These are phyloP conservation scores for Tetrahymena elliotti DNA, from an alignment of 73 alveolate species.

Conservation along the genomic window DNA sequence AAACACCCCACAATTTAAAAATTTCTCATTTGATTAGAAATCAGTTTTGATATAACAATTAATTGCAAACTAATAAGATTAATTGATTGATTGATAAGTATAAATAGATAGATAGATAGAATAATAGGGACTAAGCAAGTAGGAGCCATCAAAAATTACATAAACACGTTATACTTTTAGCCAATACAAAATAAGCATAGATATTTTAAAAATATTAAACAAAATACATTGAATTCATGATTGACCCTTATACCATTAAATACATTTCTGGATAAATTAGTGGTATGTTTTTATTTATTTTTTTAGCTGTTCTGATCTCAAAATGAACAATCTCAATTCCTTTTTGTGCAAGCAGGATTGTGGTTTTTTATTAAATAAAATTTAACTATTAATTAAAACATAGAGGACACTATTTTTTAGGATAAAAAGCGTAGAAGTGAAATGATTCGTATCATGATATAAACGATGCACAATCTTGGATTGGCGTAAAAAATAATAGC, in stretches of 20 bases:
- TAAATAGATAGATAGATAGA: too few species aligned
- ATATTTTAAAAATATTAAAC: too few species aligned
- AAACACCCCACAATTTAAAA: background rate
- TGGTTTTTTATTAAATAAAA: background rate
- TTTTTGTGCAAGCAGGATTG: background rate
- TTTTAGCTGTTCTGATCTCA: background rate
- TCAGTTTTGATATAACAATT: background rate
- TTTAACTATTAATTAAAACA: background rate
- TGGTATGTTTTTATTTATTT: background rate
- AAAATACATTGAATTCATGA: background rate
- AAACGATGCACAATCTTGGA: background rate
- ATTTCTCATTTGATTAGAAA: background rate
- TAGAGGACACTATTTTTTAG: background rate
- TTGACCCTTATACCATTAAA: background rate
- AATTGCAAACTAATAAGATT: background rate
- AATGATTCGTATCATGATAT: background rate
- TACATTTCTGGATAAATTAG: background rate
- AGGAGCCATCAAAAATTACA: background rate
- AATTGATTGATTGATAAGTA: too few species aligned
- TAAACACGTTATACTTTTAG: too few species aligned
- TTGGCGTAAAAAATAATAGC: background rate
- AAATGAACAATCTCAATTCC: background rate
- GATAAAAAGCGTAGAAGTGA: background rate
- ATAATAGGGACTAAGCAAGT: too few species aligned
- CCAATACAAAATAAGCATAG: too few species aligned